Conservation (phyloP, 2,329 filamentous ascomycete genomes). For the Exophiala viscosa region DNA sequence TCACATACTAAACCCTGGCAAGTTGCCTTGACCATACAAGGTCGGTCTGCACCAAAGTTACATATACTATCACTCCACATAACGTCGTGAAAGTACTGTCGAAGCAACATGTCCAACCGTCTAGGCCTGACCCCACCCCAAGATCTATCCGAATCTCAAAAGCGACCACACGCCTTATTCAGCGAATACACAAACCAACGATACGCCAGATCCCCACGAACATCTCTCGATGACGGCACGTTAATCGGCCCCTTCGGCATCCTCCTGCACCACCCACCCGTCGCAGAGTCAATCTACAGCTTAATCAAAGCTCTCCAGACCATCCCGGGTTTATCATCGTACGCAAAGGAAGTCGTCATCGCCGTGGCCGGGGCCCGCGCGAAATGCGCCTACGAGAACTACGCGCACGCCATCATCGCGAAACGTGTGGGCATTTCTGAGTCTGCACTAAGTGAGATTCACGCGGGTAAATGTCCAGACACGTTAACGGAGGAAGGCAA, state of each 20-base stretch:
- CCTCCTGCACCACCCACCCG: slow-evolving; percentile 5
- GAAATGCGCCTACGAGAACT: slow-evolving; percentile 5
- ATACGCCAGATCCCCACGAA: neutral
- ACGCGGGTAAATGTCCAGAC: slow-evolving; percentile 6
- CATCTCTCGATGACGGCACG: slow-evolving; percentile 1
- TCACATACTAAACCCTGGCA: too few relatives aligned
- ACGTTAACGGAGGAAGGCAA: slow-evolving; percentile 7
- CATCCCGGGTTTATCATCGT: slow-evolving; percentile 5
- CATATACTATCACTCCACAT: too few relatives aligned
- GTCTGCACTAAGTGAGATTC: slow-evolving; percentile 1
- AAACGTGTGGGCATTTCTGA: slow-evolving; percentile 5
- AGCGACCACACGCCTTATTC: neutral
- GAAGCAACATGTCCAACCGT: slow-evolving; percentile 2
- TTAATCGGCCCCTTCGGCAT: slow-evolving; percentile 4
- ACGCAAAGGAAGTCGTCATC: slow-evolving; percentile 5
- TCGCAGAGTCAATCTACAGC: neutral
- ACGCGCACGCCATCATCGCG: slow-evolving; percentile 7
- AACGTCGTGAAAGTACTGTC: too few relatives aligned
- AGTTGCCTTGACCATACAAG: too few relatives aligned
- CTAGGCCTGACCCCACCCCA: neutral
- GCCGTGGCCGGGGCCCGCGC: slow-evolving; percentile 6
- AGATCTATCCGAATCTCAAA: neutral
- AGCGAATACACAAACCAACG: neutral
- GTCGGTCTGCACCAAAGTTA: too few relatives aligned
- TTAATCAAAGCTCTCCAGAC: neutral